These are phyloP conservation scores for Didymella glomerata DNA, from an alignment of 2,329 filamentous ascomycete genomes.

Conservation along the genomic window DNA sequence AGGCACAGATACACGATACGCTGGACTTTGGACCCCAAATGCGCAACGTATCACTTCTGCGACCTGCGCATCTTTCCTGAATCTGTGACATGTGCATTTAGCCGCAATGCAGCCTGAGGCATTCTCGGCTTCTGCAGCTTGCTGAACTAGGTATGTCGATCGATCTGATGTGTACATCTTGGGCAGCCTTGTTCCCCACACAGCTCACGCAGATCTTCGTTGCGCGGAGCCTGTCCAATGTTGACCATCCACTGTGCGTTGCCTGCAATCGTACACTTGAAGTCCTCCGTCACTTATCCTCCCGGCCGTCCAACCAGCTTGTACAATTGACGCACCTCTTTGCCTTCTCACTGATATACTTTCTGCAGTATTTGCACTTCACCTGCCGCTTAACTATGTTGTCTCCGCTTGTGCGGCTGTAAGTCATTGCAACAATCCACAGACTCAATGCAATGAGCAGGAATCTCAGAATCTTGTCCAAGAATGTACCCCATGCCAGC, in stretches of 20 bases:
- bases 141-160: not conserved
- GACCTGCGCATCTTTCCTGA: slow-evolving; percentile 3
- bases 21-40: not conserved
- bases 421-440: slow-evolving; percentile 69
- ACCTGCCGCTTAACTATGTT: slow-evolving; percentile 75
- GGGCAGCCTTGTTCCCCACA: not conserved
- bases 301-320: slow-evolving; percentile 65
- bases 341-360: slow-evolving; percentile 70
- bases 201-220: not conserved
- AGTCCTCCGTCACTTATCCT: slow-evolving; percentile 47
- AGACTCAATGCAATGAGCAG: slow-evolving; percentile 70
- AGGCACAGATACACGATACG: not conserved
- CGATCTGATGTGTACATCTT: not conserved
- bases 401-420: slow-evolving; percentile 68
- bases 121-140: not conserved
- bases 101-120: not conserved
- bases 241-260: not conserved
- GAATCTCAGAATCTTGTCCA: slow-evolving; percentile 73
- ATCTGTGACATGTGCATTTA: not conserved
- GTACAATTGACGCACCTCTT: slow-evolving; percentile 65
- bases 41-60: slow-evolving; percentile 1
- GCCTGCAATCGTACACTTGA: not conserved
- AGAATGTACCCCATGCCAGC: slow-evolving; percentile 75
- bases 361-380: slow-evolving; percentile 73
- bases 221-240: not conserved